phyloP scores from a whole-genome alignment of 768 basidiomycete genomes.

The Auriscalpium orientale region DNA sequence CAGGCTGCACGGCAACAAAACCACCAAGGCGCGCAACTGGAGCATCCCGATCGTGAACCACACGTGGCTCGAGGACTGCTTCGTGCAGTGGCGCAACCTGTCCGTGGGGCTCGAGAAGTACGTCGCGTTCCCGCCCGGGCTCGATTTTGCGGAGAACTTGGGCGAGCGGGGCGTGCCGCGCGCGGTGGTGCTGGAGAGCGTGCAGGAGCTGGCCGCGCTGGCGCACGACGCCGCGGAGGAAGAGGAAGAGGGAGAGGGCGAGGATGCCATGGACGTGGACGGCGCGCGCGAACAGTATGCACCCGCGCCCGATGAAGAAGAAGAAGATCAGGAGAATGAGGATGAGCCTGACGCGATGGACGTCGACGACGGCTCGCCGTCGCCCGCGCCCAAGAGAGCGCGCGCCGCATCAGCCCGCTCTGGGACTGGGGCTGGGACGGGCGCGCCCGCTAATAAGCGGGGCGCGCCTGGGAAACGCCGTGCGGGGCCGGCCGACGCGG shows the following conservation, averaged over 20 bases:
- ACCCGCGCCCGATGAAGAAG: background rate
- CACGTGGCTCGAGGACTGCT: slow-evolving; percentile 87
- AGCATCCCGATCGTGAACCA: slow-evolving; percentile 85
- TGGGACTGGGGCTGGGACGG: too few relatives aligned
- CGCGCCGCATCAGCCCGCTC: too few relatives aligned
- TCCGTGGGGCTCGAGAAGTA: slow-evolving; percentile 62
- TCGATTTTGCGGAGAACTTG: slow-evolving; percentile 50
- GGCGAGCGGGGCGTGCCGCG: slow-evolving; percentile 21
- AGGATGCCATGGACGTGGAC: slow-evolving; percentile 15
- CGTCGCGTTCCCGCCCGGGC: slow-evolving; percentile 55
- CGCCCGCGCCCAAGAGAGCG: background rate
- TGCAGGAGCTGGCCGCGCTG: background rate
- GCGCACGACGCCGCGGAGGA: slow-evolving; percentile 9
- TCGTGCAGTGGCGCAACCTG: slow-evolving; percentile 67
- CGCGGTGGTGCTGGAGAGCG: slow-evolving; percentile 11
- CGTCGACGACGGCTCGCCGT: slow-evolving; percentile 5
- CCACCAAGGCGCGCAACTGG: slow-evolving; percentile 69
- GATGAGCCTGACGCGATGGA: background rate
- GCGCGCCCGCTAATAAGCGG: too few relatives aligned
- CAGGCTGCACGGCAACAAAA: slow-evolving; percentile 40
- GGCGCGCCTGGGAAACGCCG: background rate
- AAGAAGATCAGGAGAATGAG: background rate
- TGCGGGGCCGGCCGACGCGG: too few relatives aligned
- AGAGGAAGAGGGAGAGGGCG: slow-evolving; percentile 22
- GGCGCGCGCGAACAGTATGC: slow-evolving; percentile 7